phyloP scores from a whole-genome alignment of 2,329 filamentous ascomycete genomes.

The Biscogniauxia marginata region DNA sequence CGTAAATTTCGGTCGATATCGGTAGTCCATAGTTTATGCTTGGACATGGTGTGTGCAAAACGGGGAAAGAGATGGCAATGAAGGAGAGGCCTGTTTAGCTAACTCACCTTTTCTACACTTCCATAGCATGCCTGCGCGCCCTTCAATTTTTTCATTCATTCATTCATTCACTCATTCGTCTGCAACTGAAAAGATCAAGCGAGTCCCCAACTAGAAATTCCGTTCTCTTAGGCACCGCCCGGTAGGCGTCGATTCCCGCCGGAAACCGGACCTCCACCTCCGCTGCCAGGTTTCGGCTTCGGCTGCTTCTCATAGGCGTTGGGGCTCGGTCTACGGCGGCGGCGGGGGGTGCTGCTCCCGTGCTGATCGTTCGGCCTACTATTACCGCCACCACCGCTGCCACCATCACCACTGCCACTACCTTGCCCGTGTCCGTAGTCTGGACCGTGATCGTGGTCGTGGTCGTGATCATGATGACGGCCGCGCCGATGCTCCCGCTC shows the following conservation, averaged over 20 bases:
- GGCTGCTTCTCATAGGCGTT: conserved; percentile 82
- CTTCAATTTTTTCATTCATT: not conserved
- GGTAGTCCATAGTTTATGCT: no score
- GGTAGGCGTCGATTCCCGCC: not conserved
- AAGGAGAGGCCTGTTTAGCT: not conserved
- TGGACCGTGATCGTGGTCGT: conserved; percentile 30
- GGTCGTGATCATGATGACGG: conserved; percentile 28
- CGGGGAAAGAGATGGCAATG: not conserved
- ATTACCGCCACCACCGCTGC: conserved; percentile 37
- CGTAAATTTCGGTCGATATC: no score
- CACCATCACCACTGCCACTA: conserved; percentile 35
- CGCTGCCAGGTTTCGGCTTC: conserved; percentile 47
- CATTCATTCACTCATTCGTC: not conserved
- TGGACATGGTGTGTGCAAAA: not conserved
- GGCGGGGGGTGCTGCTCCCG: conserved; percentile 2
- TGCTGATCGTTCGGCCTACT: not conserved
- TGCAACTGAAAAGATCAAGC: not conserved
- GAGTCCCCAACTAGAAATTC: not conserved
- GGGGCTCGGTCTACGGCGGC: conserved; percentile 59
- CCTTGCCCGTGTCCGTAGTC: conserved; percentile 17
- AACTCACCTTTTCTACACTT: not conserved
- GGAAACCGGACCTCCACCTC: conserved; percentile 6
- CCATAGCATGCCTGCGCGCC: not conserved
- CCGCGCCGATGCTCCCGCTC: conserved; percentile 32
- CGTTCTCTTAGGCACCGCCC: not conserved